Evolutionary conservation across 805 yeast genomes (phyloP), one percentile per base, ranked within the genome.

Genomic region (Saitoella complicata): DNA sequence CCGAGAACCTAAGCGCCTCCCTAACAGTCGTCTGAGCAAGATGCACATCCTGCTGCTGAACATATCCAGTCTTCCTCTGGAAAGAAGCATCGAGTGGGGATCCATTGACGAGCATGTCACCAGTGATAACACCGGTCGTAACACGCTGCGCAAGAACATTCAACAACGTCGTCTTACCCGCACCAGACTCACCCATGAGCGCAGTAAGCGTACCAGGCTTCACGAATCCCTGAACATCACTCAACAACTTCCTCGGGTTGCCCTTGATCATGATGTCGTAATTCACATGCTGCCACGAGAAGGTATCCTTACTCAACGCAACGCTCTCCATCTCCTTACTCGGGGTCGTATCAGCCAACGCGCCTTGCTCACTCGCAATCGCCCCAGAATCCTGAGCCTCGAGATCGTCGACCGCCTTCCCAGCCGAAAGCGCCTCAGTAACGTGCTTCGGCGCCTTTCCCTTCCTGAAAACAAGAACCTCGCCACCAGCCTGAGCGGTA

Each of bases 171-270:
- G 91, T 80, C 56, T 80, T 80, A 65, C 91, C 91, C 40, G 91
- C 91, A 65, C 91, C 91, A 33, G 88, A 80, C 44, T 79, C 81
- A 55, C 91, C 91, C 87, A 80, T 80, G 47, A 80, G 66, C 5
- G 88, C 88, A 38, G 87, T 80, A 60, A 80, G 67, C 46, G 81
- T 79, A 54, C 88, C 88, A 12, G 88, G 88, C 55, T 76, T 76
- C 45, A 79, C 84, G 68, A 76, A 80, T 42, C 88, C 88, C 54
- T 72, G 74, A 40, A 75, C 73, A 54, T 68, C 65, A 50, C 69
- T 63, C 44, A 75, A 60, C 34, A 62, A 53, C 41, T 62, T 54
- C 40, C 71, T 56, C 4, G 57, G 49, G 38, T 59, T 61, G 50
- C 57, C 61, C 30, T 50, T 45, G 41, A 66, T 51, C 47, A 73